Conservation (phyloP, 78 protist species). For the Dictyostelium purpureum region DNA sequence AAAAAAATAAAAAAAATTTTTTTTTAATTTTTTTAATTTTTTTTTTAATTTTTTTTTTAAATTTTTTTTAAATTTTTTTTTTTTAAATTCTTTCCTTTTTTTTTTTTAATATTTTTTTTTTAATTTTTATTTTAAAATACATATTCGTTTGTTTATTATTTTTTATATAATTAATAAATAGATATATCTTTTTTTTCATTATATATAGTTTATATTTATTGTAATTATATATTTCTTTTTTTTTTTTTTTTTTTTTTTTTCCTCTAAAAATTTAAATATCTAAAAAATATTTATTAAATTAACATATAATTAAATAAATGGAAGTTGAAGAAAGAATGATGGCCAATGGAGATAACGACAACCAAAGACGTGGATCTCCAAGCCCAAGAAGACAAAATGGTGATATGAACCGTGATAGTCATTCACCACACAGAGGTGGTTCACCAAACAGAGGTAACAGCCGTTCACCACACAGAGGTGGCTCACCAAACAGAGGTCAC, state of each 20-base stretch:
- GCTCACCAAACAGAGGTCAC: not conserved
- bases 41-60: too few species aligned
- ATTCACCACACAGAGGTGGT: conserved; percentile 18
- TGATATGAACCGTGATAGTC: conserved; percentile 16
- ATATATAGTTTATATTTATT: too few species aligned
- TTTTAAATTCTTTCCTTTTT: too few species aligned
- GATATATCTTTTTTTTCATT: too few species aligned
- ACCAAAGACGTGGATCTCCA: not conserved
- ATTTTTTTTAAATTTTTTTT: too few species aligned
- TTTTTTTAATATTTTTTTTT: too few species aligned
- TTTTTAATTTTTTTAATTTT: too few species aligned
- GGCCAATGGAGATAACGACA: not conserved
- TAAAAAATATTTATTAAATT: not conserved
- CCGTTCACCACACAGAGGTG: conserved; percentile 25
- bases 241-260: not conserved
- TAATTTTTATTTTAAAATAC: too few species aligned
- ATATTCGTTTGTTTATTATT: too few species aligned
- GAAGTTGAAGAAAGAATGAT: not conserved
- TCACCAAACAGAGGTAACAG: not conserved
- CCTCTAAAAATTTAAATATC: not conserved
- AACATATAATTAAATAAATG: not conserved
- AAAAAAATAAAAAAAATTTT: too few species aligned
- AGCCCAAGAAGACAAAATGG: conserved; percentile 19
- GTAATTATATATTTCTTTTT: not conserved
- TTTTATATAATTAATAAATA: too few species aligned